Percentiles rank a stretch among this genome's conserved stretches.
phyloP scores from a whole-genome alignment of 208 protist genomes.

The Trypanosoma boissoni region DNA sequence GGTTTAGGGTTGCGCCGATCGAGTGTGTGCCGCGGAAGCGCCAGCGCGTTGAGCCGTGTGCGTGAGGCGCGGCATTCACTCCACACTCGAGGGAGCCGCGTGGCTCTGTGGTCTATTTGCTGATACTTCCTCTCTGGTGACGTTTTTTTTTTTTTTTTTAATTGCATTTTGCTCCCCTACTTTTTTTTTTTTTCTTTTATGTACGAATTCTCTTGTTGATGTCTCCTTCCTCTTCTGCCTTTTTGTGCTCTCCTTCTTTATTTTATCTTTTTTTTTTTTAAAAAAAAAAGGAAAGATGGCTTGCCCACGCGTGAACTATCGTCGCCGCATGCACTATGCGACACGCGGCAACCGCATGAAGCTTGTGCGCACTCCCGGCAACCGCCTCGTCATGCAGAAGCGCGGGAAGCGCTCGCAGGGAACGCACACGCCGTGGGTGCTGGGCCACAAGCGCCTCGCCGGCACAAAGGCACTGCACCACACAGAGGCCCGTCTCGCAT shows the following conservation, averaged over 20 bases:
- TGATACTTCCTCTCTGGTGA: background rate
- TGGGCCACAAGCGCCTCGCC: constrained; percentile 91
- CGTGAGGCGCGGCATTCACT: background rate
- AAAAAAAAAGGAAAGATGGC: constrained; percentile 24
- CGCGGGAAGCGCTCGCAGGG: constrained; percentile 92
- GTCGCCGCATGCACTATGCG: constrained; percentile 70
- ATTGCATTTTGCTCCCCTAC: background rate
- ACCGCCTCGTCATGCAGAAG: constrained; percentile 94
- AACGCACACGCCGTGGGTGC: constrained; percentile 92
- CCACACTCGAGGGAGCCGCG: background rate
- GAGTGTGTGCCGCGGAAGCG: background rate
- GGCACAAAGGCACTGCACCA: constrained; percentile 92
- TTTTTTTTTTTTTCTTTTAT: background rate
- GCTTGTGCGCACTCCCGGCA: constrained; percentile 88
- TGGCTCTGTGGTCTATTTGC: background rate
- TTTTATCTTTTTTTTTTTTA: constrained; percentile 11
- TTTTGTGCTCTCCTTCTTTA: constrained; percentile 4
- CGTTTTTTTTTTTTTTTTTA: constrained; percentile 3
- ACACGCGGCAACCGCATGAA: constrained; percentile 69
- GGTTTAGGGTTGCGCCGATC: constrained; percentile 4
- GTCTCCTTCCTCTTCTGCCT: constrained; percentile 7
- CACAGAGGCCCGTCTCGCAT: constrained; percentile 72
- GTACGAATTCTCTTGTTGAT: constrained; percentile 3
- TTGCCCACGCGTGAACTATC: constrained; percentile 66
- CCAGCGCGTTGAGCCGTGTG: too few species aligned